A percentile compares a stretch with the other conserved stretches of the same genome.
phyloP scores from a whole-genome alignment of 148 eudicot species.

The Rhododendron mucronatum region DNA sequence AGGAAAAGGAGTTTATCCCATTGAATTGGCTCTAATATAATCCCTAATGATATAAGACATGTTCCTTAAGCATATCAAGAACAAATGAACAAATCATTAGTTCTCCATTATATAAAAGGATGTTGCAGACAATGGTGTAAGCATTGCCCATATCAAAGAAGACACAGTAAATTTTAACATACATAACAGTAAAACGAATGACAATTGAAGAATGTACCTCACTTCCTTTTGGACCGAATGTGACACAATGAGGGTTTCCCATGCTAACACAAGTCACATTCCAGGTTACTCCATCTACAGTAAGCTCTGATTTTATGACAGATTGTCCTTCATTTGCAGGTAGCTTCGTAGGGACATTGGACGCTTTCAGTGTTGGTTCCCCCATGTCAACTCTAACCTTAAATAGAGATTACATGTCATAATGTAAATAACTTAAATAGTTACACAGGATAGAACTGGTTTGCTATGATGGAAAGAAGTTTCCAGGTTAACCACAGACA shows the following conservation, averaged over 20 bases:
- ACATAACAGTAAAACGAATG: neutral
- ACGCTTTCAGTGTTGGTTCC: slow-evolving; percentile 72
- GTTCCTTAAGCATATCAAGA: neutral
- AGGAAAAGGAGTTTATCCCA: neutral
- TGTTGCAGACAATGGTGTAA: neutral
- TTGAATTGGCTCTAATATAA: neutral
- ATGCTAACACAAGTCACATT: slow-evolving; percentile 95
- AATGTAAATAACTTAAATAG: slow-evolving; percentile 3
- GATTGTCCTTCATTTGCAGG: slow-evolving; percentile 62
- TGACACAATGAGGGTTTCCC: slow-evolving; percentile 99
- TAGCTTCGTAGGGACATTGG: slow-evolving; percentile 72
- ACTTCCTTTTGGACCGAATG: slow-evolving; percentile 61
- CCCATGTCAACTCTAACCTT: slow-evolving; percentile 99
- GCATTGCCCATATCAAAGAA: neutral
- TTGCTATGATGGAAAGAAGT: neutral
- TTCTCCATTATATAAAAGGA: neutral
- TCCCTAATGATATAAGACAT: neutral
- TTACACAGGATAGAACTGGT: neutral
- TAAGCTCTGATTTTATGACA: slow-evolving; percentile 65
- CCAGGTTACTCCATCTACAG: slow-evolving; percentile 81
- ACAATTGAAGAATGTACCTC: slow-evolving; percentile 43
- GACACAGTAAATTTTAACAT: neutral
- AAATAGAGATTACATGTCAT: slow-evolving; percentile 12
- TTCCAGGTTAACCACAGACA: neutral
- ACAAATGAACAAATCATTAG: neutral